phyloP scores from a whole-genome alignment of 495 filamentous ascomycete genomes.

The Chaetomium cochliodes region DNA sequence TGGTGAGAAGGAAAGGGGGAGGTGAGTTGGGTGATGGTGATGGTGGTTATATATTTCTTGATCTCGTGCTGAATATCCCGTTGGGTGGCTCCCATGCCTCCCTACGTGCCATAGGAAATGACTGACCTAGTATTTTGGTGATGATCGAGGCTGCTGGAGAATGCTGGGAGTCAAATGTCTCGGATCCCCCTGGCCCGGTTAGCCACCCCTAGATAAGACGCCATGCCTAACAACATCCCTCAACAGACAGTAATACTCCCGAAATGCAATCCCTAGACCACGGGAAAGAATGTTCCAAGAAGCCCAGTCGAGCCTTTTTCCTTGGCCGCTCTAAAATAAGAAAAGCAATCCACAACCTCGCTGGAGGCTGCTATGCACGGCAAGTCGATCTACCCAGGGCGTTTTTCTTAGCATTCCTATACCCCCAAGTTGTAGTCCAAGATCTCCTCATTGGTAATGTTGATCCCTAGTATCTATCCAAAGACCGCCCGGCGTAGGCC shows the following conservation, averaged over 20 bases:
- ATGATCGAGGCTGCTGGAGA: background rate
- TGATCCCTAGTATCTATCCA: background rate
- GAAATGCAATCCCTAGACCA: background rate
- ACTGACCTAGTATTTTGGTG: background rate
- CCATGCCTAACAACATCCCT: background rate
- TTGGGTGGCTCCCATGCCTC: background rate
- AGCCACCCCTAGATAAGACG: background rate
- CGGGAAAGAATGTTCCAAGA: background rate
- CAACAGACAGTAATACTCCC: background rate
- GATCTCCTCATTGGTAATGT: background rate
- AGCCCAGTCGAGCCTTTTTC: constrained; percentile 4
- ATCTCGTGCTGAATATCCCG: too few relatives aligned
- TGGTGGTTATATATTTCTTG: constrained; percentile 7
- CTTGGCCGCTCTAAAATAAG: background rate
- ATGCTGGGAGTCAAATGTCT: constrained; percentile 13
- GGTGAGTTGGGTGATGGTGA: constrained; percentile 5
- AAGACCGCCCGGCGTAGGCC: background rate
- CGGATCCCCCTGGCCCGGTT: constrained; percentile 1
- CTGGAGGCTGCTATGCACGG: too few relatives aligned
- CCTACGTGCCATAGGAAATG: constrained; percentile 5
- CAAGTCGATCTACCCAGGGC: background rate
- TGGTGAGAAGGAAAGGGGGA: background rate
- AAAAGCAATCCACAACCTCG: background rate
- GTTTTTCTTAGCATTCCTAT: background rate
- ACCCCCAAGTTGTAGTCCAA: background rate